Evolutionary conservation across 768 basidiomycete genomes (phyloP).

Genomic region (Gautieria morchelliformis): DNA sequence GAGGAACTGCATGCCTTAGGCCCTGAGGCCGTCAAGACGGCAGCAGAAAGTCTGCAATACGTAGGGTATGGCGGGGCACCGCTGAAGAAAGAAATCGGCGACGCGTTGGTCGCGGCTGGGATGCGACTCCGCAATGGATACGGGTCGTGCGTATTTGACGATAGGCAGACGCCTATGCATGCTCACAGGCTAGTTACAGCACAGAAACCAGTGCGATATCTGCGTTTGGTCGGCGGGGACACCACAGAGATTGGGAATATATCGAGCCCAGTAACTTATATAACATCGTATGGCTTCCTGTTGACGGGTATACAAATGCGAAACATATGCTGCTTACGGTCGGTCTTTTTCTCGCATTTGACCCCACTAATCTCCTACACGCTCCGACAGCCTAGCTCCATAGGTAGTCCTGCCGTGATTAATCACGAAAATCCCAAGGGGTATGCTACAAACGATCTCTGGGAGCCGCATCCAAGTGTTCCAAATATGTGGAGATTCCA

Average conservation of each 20-base stretch:
- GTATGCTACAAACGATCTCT: background rate
- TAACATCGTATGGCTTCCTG: slow-evolving; percentile 1
- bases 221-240: background rate
- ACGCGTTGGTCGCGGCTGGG: slow-evolving; percentile 1
- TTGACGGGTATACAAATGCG: slow-evolving; percentile 8
- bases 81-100: slow-evolving; percentile 10
- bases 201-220: background rate
- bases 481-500: background rate
- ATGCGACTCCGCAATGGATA: slow-evolving; percentile 1
- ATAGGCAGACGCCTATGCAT: background rate
- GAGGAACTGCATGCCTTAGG: background rate
- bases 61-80: slow-evolving; percentile 10
- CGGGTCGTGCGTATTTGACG: slow-evolving; percentile 8
- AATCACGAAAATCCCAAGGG: background rate
- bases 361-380: no score
- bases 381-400: background rate
- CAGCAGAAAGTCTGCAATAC: background rate
- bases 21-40: background rate
- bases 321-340: background rate
- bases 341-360: no score
- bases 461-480: background rate
- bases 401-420: background rate
- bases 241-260: slow-evolving; percentile 8
- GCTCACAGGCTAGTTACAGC: background rate
- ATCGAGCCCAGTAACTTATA: background rate